Evolutionary conservation across 108 stramenopile genomes (phyloP).

Genomic region (Epithemia pelagica): DNA sequence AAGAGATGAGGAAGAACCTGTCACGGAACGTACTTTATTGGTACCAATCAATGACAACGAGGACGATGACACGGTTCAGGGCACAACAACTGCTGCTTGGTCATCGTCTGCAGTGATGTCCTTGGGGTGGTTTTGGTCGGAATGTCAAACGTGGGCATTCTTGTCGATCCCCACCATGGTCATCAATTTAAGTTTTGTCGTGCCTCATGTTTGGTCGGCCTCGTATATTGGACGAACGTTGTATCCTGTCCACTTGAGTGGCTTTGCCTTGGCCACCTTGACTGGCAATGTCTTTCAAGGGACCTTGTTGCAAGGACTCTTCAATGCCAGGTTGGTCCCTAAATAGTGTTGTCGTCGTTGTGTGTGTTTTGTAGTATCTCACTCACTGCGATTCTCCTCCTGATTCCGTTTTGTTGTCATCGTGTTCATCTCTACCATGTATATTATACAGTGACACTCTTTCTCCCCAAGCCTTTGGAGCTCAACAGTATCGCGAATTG

Average conservation of each 20-base stretch:
- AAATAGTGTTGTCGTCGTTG: no score
- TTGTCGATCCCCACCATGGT: slow-evolving; percentile 21
- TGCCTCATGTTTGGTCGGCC: slow-evolving; percentile 10
- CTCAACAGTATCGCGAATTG: slow-evolving; percentile 26
- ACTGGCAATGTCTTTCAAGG: slow-evolving; percentile 23
- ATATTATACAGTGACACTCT: slow-evolving; percentile 36
- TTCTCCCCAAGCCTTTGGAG: slow-evolving; percentile 38
- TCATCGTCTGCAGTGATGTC: no score
- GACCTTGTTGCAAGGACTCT: slow-evolving; percentile 21
- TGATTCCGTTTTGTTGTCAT: no score
- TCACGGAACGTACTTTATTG: no score
- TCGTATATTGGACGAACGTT: slow-evolving; percentile 25
- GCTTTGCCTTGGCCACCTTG: slow-evolving; percentile 31
- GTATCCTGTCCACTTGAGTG: slow-evolving; percentile 18
- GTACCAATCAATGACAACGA: no score
- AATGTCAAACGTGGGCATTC: not conserved
- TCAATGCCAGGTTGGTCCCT: no score
- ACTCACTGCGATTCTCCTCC: no score
- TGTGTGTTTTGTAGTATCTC: no score
- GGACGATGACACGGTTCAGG: no score
- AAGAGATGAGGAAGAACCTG: no score
- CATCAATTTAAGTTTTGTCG: slow-evolving; percentile 10
- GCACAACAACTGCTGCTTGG: no score
- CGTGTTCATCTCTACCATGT: no score
- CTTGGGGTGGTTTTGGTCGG: not conserved